Evolutionary conservation across 768 basidiomycete species (phyloP), one percentile per base, ranked within the genome.

Genomic region (Hemileccinum impolitum): DNA sequence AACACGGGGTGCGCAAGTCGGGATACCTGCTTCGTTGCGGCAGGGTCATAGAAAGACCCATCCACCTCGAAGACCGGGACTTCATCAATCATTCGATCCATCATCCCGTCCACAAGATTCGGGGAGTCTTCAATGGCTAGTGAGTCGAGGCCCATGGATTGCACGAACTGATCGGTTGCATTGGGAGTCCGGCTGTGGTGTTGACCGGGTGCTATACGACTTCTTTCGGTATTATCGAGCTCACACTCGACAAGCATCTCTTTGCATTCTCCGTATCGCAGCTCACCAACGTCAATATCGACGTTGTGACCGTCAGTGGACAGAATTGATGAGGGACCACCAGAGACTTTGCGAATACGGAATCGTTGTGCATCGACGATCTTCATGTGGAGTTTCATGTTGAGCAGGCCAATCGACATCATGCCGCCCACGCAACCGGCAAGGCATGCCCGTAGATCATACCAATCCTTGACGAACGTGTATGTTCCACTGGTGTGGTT

Each of bases 381-480:
- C 67, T 87, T 87, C 72, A 99, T 84, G 71, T 97, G 94, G 13
- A 99, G 75, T 71, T 94, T 94, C 87, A 98, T 91, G 67, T 89
- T 86, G 48, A 89, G 75, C 49, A 96, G 68, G 1, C 90, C 96
- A 54, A 98, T 94, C 25, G 89, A 91, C 85, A 97, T 89, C 84
- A 98, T 87, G 1, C 94, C 95, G 6, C 95, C 96, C 14, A 98
- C 78, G 62, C 92, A 93, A 5, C 96, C 96, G 6, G 94, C 92
- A 28, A 99, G 78, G 54, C 93, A 89, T 59, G 88, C 85, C 19
- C 90, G 84, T 26, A 98, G 82, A 66, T 97, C 91, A 65, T 97
- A 94, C 89, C 94, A 97, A 64, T 96, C 95, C 70, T 90, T 90
- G 52, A 97, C 93, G 60, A 96, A 99, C 4, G 94, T 97, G 72